phyloP scores from a whole-genome alignment of 1,284 basidiomycete genomes.

The Ceratobasidium sp. region DNA sequence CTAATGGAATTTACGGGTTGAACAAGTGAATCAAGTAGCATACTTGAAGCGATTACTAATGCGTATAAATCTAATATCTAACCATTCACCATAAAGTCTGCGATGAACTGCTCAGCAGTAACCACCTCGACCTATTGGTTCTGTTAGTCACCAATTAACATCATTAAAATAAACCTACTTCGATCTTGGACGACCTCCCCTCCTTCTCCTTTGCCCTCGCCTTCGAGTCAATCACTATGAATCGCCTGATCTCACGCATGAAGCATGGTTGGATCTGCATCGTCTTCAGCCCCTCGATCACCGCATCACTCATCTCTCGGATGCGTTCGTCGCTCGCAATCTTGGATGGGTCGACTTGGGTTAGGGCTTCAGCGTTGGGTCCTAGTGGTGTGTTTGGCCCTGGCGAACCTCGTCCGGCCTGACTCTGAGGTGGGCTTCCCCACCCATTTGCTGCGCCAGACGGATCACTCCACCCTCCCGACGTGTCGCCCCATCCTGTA shows the following conservation, averaged over 20 bases:
- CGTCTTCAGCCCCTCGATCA: conserved; percentile 30
- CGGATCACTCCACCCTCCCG: not conserved
- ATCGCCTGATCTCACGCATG: conserved; percentile 35
- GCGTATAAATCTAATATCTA: not conserved
- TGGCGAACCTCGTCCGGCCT: not conserved
- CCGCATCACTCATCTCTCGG: conserved; percentile 15
- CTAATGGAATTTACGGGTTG: not conserved
- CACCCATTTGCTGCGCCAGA: not conserved
- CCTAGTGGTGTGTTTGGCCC: not conserved
- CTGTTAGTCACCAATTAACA: not conserved
- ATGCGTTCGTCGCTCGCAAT: conserved; percentile 4
- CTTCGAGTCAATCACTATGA: conserved; percentile 39
- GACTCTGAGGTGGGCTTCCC: not conserved
- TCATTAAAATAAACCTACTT: not conserved
- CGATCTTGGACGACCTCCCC: not conserved
- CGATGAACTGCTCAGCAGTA: conserved; percentile 4
- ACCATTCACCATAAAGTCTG: not conserved
- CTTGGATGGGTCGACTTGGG: not conserved
- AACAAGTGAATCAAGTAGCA: not conserved
- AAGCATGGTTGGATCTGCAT: conserved; percentile 40
- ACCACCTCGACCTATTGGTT: conserved; percentile 5
- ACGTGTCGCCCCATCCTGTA: not conserved
- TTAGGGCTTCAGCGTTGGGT: not conserved
- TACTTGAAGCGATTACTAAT: not conserved
- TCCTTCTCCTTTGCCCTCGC: too few species aligned